These are phyloP conservation scores for Aspergillus spinulosporus DNA, from an alignment of 2,329 filamentous ascomycete genomes.

Conservation along the genomic window DNA sequence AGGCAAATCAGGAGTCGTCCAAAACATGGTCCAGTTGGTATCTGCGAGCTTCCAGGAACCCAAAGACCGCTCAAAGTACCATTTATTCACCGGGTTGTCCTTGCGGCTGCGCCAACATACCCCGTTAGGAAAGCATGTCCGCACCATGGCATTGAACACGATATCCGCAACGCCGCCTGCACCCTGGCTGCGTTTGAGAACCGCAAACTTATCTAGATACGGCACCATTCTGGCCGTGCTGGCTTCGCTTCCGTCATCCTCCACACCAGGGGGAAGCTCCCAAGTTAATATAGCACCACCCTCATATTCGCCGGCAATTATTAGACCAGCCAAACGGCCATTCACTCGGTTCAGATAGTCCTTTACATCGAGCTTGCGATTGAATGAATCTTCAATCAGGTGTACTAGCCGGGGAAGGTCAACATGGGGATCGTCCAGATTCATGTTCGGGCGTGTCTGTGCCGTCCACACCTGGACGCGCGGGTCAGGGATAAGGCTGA, in stretches of 20 bases:
- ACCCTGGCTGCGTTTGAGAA: slow-evolving; percentile 85
- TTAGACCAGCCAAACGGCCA: slow-evolving; percentile 80
- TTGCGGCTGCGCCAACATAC: slow-evolving; percentile 90
- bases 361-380: slow-evolving; percentile 75
- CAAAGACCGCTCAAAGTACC: slow-evolving; percentile 91
- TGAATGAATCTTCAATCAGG: slow-evolving; percentile 92
- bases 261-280: slow-evolving; percentile 70
- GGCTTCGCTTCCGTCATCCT: slow-evolving; percentile 55
- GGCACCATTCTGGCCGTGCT: slow-evolving; percentile 70
- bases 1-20: slow-evolving; percentile 73
- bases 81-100: slow-evolving; percentile 96
- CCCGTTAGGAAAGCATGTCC: slow-evolving; percentile 80
- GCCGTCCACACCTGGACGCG: slow-evolving; percentile 66
- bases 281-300: slow-evolving; percentile 92
- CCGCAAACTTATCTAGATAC: slow-evolving; percentile 96
- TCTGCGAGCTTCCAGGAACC: slow-evolving; percentile 79
- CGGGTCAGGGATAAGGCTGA: slow-evolving; percentile 78
- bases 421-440: slow-evolving; percentile 75
- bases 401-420: slow-evolving; percentile 79
- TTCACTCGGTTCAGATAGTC: slow-evolving; percentile 82
- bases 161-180: slow-evolving; percentile 92
- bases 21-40: slow-evolving; percentile 98
- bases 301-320: slow-evolving; percentile 95
- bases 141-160: slow-evolving; percentile 93
- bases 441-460: slow-evolving; percentile 62